phyloP scores from a whole-genome alignment of 2,329 filamentous ascomycete species.

The Sporothrix humicola region DNA sequence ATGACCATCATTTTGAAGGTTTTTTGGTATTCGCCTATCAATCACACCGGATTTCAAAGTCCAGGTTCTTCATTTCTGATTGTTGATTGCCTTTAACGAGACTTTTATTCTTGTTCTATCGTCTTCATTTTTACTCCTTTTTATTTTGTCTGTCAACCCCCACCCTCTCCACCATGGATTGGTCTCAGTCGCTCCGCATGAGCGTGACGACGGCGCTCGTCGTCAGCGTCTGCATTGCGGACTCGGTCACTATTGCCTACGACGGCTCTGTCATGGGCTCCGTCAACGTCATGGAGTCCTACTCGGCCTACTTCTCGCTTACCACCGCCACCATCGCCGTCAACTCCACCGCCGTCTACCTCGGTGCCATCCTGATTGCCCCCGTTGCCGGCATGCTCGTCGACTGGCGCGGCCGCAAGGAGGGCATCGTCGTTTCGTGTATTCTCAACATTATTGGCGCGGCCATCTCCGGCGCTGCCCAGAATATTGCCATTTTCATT shows the following conservation, averaged over 20 bases:
- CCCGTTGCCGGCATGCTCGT: constrained; percentile 39
- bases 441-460: constrained; percentile 41
- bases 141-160: no score
- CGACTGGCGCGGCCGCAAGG: constrained; percentile 41
- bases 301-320: constrained; percentile 45
- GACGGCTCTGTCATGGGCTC: constrained; percentile 46
- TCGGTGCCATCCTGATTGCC: constrained; percentile 40
- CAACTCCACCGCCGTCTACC: constrained; percentile 42
- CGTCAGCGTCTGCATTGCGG: constrained; percentile 34
- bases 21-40: background rate
- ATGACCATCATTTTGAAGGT: background rate
- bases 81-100: background rate
- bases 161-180: constrained; percentile 22
- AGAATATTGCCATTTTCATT: constrained; percentile 43
- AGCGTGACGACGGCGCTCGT: constrained; percentile 39
- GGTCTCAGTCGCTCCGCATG: constrained; percentile 35
- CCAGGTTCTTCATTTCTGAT: background rate
- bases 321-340: constrained; percentile 44
- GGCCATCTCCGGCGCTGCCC: constrained; percentile 38
- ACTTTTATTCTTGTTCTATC: background rate
- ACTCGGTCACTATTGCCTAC: constrained; percentile 41
- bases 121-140: no score
- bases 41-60: background rate
- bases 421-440: constrained; percentile 32
- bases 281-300: constrained; percentile 46